These are phyloP conservation scores for Solanum arcanum DNA, from an alignment of 257 asterid species.

Conservation along the genomic window DNA sequence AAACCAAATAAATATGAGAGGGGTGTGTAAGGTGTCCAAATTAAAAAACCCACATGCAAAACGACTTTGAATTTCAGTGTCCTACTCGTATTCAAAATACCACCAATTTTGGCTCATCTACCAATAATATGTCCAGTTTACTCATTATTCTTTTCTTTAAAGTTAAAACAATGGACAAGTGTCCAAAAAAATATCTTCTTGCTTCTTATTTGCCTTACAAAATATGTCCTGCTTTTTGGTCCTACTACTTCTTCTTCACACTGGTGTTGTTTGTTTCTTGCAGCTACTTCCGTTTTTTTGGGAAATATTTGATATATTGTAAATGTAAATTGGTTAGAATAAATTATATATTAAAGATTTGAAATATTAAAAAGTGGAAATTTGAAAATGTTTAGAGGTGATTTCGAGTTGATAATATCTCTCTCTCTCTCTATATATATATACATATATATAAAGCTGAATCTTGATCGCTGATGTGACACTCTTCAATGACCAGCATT, in stretches of 20 bases:
- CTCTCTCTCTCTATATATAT: too few relatives aligned
- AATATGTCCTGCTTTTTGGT: background rate
- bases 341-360: too few relatives aligned
- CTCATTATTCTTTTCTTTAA: background rate
- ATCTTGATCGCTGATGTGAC: too few relatives aligned
- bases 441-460: too few relatives aligned
- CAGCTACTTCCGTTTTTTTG: background rate
- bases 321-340: background rate
- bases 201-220: background rate
- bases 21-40: background rate
- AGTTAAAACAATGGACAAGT: background rate
- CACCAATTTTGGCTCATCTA: background rate
- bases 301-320: too few relatives aligned
- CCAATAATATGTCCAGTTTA: background rate
- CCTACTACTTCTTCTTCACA: background rate
- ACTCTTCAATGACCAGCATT: fast-evolving
- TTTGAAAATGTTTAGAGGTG: background rate
- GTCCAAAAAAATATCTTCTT: background rate
- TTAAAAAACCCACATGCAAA: background rate
- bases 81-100: background rate
- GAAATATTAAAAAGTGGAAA: too few relatives aligned
- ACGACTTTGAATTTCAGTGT: background rate
- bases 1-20: background rate
- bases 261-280: background rate
- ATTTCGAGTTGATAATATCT: too few relatives aligned